Percentiles rank a stretch among this genome's conserved stretches.
Conservation (phyloP, 345 rosid genomes). For the Salix koriyanagi region DNA sequence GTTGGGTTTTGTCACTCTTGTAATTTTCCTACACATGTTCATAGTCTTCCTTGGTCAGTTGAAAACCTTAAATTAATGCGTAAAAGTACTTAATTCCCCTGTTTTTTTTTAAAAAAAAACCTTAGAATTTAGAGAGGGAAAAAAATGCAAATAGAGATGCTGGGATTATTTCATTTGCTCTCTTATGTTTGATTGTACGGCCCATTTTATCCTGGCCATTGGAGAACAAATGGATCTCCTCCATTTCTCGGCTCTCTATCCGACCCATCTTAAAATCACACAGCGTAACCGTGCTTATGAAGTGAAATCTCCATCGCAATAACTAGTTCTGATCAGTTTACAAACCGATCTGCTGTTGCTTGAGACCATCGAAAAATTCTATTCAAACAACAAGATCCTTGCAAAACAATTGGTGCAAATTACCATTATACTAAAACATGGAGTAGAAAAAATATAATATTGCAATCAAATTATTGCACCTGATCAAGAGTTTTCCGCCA, state of each 20-base stretch:
- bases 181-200: not conserved
- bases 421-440: not conserved
- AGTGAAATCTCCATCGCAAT: not conserved
- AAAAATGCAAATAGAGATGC: not conserved
- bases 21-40: not conserved
- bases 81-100: not conserved
- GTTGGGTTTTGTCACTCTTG: not conserved
- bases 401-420: not conserved
- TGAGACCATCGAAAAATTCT: not conserved
- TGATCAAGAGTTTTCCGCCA: not conserved
- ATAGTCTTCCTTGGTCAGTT: not conserved
- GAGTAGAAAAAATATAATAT: not conserved
- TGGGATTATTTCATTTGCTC: not conserved
- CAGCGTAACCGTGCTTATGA: not conserved
- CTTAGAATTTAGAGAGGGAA: not conserved
- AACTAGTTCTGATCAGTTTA: not conserved
- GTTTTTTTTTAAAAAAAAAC: not conserved
- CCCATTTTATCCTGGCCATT: not conserved
- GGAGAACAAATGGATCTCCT: not conserved
- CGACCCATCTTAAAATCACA: not conserved
- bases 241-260: not conserved
- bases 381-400: not conserved
- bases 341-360: not conserved
- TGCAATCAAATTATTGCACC: not conserved
- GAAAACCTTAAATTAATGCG: not conserved